Percentiles rank a stretch among this genome's conserved stretches.
These are phyloP conservation scores for Tolypocladium capitatum DNA, from an alignment of 2,329 filamentous ascomycete species.

Conservation along the genomic window DNA sequence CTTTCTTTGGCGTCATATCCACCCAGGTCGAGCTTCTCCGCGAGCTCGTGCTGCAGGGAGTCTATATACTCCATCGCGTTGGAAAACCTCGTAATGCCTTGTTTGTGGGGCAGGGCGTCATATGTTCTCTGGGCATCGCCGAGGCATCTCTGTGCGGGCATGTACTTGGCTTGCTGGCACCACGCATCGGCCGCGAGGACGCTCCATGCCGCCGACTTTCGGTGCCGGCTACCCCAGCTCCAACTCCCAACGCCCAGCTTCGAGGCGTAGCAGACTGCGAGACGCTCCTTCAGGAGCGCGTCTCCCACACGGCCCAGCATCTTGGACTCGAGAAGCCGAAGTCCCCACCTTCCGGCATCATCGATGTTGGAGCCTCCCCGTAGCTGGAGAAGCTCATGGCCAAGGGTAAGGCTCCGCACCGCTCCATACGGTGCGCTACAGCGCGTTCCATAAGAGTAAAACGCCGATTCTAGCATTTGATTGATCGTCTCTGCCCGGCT, in stretches of 20 bases:
- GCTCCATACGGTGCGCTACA: conserved; percentile 71
- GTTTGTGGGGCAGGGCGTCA: conserved; percentile 31
- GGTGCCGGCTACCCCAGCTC: conserved; percentile 55
- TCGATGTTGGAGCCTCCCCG: conserved; percentile 71
- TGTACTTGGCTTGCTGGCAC: conserved; percentile 62
- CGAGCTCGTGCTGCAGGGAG: conserved; percentile 35
- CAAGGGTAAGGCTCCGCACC: conserved; percentile 61
- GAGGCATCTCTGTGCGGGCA: conserved; percentile 67
- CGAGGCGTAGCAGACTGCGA: conserved; percentile 71
- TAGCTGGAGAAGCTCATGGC: conserved; percentile 69
- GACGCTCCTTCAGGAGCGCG: conserved; percentile 71
- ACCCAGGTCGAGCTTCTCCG: conserved; percentile 28
- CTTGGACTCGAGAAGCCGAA: conserved; percentile 64
- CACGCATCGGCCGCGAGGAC: conserved; percentile 73
- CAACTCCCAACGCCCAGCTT: conserved; percentile 54
- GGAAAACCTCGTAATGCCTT: conserved; percentile 38
- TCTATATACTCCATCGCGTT: conserved; percentile 39
- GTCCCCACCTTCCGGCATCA: conserved; percentile 76
- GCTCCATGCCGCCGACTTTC: conserved; percentile 86
- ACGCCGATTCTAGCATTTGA: conserved; percentile 76
- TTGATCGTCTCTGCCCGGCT: conserved; percentile 70
- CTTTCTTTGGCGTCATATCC: conserved; percentile 22
- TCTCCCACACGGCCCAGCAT: conserved; percentile 65
- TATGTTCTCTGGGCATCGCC: conserved; percentile 52
- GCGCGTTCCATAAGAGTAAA: conserved; percentile 83